Conservation (phyloP, 2,329 filamentous ascomycete species). For the Apiospora sp. region DNA sequence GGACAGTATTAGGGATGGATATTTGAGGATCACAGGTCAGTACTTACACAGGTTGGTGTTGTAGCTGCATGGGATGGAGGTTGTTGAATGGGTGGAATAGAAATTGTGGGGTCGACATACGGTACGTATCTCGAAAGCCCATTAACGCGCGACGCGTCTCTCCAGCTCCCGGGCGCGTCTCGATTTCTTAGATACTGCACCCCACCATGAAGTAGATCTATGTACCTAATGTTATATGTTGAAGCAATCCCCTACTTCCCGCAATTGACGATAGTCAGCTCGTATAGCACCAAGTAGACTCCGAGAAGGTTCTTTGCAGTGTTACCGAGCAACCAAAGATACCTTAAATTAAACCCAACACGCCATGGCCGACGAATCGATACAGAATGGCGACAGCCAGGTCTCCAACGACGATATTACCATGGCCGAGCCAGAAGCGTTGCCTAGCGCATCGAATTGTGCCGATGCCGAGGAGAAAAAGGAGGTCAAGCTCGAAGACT, state of each 20-base stretch:
- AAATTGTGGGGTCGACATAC: not conserved
- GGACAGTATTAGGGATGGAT: too few species aligned
- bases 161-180: not conserved
- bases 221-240: not conserved
- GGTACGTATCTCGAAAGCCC: constrained; percentile 7
- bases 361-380: constrained; percentile 45
- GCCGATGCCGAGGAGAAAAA: constrained; percentile 38
- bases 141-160: constrained; percentile 12
- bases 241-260: not conserved
- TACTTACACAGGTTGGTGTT: too few species aligned
- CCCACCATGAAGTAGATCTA: constrained; percentile 9
- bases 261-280: not conserved
- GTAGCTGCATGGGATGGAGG: too few species aligned
- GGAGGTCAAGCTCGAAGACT: constrained; percentile 63
- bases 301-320: not conserved
- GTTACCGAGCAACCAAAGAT: not conserved
- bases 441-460: constrained; percentile 14
- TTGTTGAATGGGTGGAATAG: too few species aligned
- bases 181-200: not conserved
- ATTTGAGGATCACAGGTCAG: too few species aligned
- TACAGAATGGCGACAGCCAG: constrained; percentile 41
- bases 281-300: not conserved
- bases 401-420: constrained; percentile 47
- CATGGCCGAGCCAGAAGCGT: constrained; percentile 48
- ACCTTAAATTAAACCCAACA: constrained; percentile 26